A percentile compares a stretch with the other conserved stretches of the same genome.
These are phyloP conservation scores for Scytalidium sp. DNA, from an alignment of 2,329 filamentous ascomycete genomes.

Conservation along the genomic window DNA sequence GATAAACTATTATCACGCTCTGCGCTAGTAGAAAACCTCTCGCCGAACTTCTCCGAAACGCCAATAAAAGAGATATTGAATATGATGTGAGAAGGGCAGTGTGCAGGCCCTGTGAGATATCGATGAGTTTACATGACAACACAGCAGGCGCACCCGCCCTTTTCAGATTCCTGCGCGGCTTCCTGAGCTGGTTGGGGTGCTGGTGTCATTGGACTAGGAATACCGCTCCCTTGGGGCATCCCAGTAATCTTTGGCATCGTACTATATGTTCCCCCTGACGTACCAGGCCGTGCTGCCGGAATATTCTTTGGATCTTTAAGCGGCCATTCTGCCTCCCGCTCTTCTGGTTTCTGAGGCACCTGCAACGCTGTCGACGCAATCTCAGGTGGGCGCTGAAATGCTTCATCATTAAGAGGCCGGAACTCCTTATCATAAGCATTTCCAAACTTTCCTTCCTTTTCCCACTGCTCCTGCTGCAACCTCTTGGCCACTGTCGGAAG, in stretches of 20 bases:
- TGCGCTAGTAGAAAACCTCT: neutral
- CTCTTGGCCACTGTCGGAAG: slow-evolving; percentile 89
- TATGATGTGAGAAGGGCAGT: slow-evolving; percentile 11
- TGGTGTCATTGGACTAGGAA: slow-evolving; percentile 16
- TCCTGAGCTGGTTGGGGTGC: slow-evolving; percentile 47
- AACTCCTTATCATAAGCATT: slow-evolving; percentile 86
- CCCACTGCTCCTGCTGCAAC: slow-evolving; percentile 93
- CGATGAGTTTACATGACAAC: slow-evolving; percentile 41
- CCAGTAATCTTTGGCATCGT: slow-evolving; percentile 59
- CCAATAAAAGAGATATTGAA: slow-evolving; percentile 1
- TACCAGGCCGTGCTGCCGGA: slow-evolving; percentile 43
- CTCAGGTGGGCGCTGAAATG: slow-evolving; percentile 32
- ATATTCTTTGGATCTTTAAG: slow-evolving; percentile 47
- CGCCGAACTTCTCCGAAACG: slow-evolving; percentile 2
- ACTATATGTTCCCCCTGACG: slow-evolving; percentile 46
- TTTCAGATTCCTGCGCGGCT: slow-evolving; percentile 46
- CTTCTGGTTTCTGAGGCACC: slow-evolving; percentile 25
- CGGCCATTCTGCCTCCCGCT: slow-evolving; percentile 55
- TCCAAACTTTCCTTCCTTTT: slow-evolving; percentile 83
- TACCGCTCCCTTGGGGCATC: slow-evolving; percentile 29
- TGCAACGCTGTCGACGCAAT: slow-evolving; percentile 14
- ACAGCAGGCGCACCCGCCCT: slow-evolving; percentile 46
- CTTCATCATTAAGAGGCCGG: slow-evolving; percentile 72
- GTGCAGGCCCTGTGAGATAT: neutral
- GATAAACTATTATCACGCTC: neutral